Base-by-base conservation (phyloP, 2,329 filamentous ascomycete species). In the Curvularia spicifera region DNA sequence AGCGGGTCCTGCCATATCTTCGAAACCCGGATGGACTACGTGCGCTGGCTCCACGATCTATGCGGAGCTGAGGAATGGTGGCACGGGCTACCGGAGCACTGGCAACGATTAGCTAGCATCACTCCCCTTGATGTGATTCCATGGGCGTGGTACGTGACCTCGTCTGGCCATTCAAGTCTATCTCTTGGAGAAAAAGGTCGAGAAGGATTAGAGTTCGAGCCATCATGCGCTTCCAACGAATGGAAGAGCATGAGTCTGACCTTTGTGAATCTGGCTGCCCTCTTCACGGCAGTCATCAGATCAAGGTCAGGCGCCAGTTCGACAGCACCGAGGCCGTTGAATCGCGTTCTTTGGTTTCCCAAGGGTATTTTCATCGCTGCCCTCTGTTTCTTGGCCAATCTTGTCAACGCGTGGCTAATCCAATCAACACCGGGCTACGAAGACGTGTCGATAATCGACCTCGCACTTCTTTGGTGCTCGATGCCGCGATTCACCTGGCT, bases 391-490 rank as follows among this genome's bases (percentile, higher is more conserved):
- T 31, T 67, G 42, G 66, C 64, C 15, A 68, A 67, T 51, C 61
- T 42, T 49, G 1, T 70, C 42, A 74, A 68, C 52, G 66, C 60
- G 2, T 8, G 57, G 39, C 53, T 75, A 26, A 49, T 73, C 18
- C 68, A 65, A 33, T 40, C 28, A 22, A 68, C 66, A 8, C 39
- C 42, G 43, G 69, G 67, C 5, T 72, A 71, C 49, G 61, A 66
- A 26, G 37, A 65, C 28, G 35, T 70, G 22, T 59, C 69, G 10
- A 35, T 74, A 20, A 8, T 56, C n/a, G 53, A 68, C 51, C 49
- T 76, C 29, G 56, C 70, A 15, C 58, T 76, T 20, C 62, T 76
- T 22, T 76, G 71, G 71, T 74, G 71, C 65, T 60, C 71, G 24
- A 67, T 72, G 53, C 74, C 74, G 39, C 71, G 71, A 15, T 60